Evolutionary conservation across 2,329 filamentous ascomycete species (phyloP).

Genomic region (Rhinocladiella mackenziei): DNA sequence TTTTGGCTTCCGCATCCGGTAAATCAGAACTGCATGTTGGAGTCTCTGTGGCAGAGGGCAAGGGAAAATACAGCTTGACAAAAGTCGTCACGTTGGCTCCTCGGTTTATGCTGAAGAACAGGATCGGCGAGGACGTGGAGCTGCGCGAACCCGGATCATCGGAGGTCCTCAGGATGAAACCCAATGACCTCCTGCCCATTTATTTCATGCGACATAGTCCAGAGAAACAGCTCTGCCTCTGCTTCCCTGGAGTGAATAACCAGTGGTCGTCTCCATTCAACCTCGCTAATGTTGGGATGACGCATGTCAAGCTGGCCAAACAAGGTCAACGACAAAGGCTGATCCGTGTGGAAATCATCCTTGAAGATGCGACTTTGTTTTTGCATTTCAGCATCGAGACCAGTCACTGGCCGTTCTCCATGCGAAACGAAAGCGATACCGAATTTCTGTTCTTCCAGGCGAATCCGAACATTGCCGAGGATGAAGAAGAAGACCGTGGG

Average conservation of each 20-base stretch:
- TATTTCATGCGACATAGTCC: constrained; percentile 81
- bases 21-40: constrained; percentile 85
- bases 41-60: constrained; percentile 80
- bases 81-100: constrained; percentile 93
- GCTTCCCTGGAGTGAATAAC: constrained; percentile 90
- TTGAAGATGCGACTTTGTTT: constrained; percentile 93
- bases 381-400: constrained; percentile 83
- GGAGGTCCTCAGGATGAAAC: constrained; percentile 70
- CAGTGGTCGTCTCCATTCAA: constrained; percentile 98
- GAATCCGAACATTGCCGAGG: constrained; percentile 87
- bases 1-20: constrained; percentile 68
- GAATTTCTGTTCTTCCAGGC: constrained; percentile 97
- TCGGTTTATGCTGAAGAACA: constrained; percentile 90
- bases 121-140: constrained; percentile 79
- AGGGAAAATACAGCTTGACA: constrained; percentile 96
- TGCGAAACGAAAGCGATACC: constrained; percentile 95
- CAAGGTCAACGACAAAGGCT: constrained; percentile 83
- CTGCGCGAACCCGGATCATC: constrained; percentile 90
- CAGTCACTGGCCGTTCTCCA: constrained; percentile 97
- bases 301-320: constrained; percentile 90
- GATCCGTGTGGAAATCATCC: constrained; percentile 79
- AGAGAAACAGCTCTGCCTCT: constrained; percentile 85
- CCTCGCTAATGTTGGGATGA: constrained; percentile 87
- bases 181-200: constrained; percentile 76
- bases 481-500: constrained; percentile 67